These are phyloP conservation scores for Suillus sp. DNA, from an alignment of 768 basidiomycete genomes.

Conservation along the genomic window DNA sequence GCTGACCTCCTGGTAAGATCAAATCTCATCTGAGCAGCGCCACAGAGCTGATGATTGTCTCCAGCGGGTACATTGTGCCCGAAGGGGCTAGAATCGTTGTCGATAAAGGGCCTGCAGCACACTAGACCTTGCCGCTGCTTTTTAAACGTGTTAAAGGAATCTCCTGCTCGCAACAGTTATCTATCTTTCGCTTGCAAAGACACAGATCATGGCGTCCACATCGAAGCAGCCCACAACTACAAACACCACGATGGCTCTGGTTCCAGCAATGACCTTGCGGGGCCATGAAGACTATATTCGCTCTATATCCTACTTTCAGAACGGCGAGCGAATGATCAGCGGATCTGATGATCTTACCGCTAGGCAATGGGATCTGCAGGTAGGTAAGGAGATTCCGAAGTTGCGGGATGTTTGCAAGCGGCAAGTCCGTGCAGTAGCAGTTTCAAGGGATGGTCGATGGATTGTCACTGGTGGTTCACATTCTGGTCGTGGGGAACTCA, in stretches of 20 bases:
- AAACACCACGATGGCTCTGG: not conserved
- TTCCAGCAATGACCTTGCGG: not conserved
- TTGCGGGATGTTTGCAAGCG: not conserved
- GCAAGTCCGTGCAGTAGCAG: not conserved
- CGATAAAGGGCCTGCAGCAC: not conserved
- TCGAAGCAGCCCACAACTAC: too few relatives aligned
- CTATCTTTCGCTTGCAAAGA: not conserved
- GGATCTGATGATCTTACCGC: not conserved
- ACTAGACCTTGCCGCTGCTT: not conserved
- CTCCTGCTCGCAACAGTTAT: not conserved
- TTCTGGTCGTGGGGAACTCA: slow-evolving; percentile 5
- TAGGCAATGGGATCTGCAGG: not conserved
- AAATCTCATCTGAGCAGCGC: not conserved
- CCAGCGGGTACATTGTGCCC: not conserved
- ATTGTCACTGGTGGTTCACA: not conserved
- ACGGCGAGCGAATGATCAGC: not conserved
- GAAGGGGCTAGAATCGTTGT: not conserved
- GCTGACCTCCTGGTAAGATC: not conserved
- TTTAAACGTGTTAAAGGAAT: not conserved
- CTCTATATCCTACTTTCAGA: not conserved
- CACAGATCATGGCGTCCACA: not conserved
- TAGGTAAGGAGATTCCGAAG: not conserved
- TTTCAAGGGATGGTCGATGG: not conserved
- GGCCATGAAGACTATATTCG: not conserved
- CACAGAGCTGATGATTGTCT: not conserved